Base-by-base conservation (phyloP, 2,329 filamentous ascomycete species). In the Colletotrichum nymphaeae region DNA sequence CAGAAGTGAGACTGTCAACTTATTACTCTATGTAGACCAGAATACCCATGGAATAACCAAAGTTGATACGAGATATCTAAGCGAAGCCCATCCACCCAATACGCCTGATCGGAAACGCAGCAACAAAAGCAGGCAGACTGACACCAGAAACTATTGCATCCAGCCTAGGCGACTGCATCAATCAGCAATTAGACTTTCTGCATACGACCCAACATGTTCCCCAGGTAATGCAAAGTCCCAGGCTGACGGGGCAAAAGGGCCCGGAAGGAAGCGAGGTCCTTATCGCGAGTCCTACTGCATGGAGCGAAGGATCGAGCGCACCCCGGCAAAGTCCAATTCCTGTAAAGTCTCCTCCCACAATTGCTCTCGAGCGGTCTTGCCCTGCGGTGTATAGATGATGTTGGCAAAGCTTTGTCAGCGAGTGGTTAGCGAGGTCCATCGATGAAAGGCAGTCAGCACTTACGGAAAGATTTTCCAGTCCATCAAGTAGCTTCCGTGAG, bases 401-500 rank as follows among this genome's bases (percentile, higher is more conserved):
- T 69, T 49, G 56, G 63, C 37, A 24, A 74, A 72, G 4, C 68
- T 72, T 81, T 83, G 72, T 81, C 84, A 12, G 19, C 12, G n/a
- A 56, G 32, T 8, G 11, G 56, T 68, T 8, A 49, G 56, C 35
- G 35, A 69, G 30, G 49, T 9, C 16, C 8, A 5, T 57, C n/a
- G 19, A 5, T 4, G 24, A 24, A 53, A 37, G 7, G 14, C 8
- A 8, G 3, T 2, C 2, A 4, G 26, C 58, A 81, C 86, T 83
- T 78, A 88, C 84, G 86, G 83, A 9, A 75, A 72, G 32, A 88
- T 83, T 24, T 84, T 77, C 83, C 85, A 88, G 69, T 84, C 83
- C 81, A 84, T 86, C 0, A 88, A 28, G 68, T 84, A 88, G 53
- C 83, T 84, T 4, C 86, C 86, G 76, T 89, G 87, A 0, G 84